Percentiles rank a stretch among this genome's conserved stretches.
phyloP scores from a whole-genome alignment of 2,329 filamentous ascomycete species.

The Dothideomycetes sp. region DNA sequence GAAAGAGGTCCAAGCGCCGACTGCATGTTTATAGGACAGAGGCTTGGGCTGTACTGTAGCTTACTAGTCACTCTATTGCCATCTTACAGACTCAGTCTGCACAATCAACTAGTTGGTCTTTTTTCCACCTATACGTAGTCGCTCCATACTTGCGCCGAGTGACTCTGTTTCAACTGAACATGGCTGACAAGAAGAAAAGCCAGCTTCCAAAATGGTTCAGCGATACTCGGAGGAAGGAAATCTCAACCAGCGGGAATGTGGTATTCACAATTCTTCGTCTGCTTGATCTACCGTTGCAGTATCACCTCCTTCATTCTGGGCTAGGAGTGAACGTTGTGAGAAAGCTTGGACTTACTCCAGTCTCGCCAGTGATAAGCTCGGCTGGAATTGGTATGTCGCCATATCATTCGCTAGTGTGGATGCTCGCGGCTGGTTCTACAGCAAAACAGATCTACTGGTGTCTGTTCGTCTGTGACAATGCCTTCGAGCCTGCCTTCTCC shows the following conservation, averaged over 20 bases:
- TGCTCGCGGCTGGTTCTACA: constrained; percentile 13
- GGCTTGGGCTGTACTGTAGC: too few species aligned
- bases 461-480: constrained; percentile 12
- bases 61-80: too few species aligned
- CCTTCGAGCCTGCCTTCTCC: constrained; percentile 11
- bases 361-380: constrained; percentile 4
- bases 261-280: constrained; percentile 11
- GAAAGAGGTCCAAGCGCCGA: too few species aligned
- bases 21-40: too few species aligned
- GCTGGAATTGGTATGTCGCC: constrained; percentile 13
- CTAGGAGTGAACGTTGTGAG: constrained; percentile 4
- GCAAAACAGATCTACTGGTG: constrained; percentile 19
- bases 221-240: constrained; percentile 9
- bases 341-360: constrained; percentile 8
- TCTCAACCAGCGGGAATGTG: constrained; percentile 9
- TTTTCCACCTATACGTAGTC: too few species aligned
- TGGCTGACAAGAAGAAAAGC: not conserved
- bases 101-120: too few species aligned
- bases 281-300: constrained; percentile 14
- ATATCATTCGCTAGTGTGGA: constrained; percentile 15
- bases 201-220: constrained; percentile 10
- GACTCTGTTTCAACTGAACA: not conserved
- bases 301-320: constrained; percentile 12
- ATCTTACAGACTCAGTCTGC: too few species aligned
- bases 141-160: too few species aligned